Evolutionary conservation across 2,329 filamentous ascomycete genomes (phyloP), one percentile per base, ranked within the genome.

Genomic region (Penicillium glabrum): DNA sequence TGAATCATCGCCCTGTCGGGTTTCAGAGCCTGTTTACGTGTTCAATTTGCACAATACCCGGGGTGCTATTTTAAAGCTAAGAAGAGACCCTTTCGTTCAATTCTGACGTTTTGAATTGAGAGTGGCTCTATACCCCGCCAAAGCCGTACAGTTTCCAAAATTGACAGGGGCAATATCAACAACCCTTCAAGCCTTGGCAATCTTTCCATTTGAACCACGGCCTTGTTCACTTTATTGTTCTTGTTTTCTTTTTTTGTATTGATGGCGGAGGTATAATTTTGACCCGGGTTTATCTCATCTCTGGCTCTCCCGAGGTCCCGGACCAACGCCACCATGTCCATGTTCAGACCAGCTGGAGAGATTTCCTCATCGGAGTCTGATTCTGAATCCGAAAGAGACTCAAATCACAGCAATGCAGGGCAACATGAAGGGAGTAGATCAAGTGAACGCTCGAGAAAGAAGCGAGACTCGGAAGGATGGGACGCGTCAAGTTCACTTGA

Each of bases 281-380:
- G 33, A 21, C 29, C 8, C 16, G 27, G 21, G 16, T 19, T 23
- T 41, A 16, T 41, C 27, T 33, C 31, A 24, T 50, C 16, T 35
- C 29, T 47, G 44, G 10, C 29, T 43, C 26, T 33, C 24, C 24
- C 13, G 29, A 14, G 29, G 29, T 31, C 29, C 29, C 13, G 8
- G 24, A 8, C 16, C 23, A 7, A 16, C 29, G 61, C 47, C 61
- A 69, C 58, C 5, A 75, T 76, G 72, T 77, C 74, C 21, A 70
- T 77, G 69, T 77, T 77, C 58, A 69, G 69, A 53, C 70, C 74
- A 51, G 68, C 74, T 29, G 69, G 69, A 26, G 75, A 77, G 16
- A 65, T 71, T 33, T 71, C 73, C 7, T 75, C 72, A 7, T 76
- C 73, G 5, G 72, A 73, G 44, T 66, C 70, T 10, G 65, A 71